Evolutionary conservation across 805 yeast species (phyloP), one percentile per base, ranked within the genome.

Genomic region (Teunomyces pallodes): DNA sequence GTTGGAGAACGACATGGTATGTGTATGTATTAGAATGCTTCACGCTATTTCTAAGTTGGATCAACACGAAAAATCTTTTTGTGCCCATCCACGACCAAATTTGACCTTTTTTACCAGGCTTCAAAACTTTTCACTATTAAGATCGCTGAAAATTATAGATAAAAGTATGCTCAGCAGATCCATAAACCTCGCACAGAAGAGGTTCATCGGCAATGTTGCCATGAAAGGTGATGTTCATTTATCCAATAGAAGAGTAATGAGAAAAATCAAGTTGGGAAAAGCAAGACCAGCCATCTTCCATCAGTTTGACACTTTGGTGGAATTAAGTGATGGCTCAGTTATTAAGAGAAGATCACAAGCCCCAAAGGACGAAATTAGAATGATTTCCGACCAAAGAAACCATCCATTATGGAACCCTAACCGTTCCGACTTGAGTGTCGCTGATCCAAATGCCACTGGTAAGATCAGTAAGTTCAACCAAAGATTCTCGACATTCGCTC

Each of bases 251-350:
- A 79, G 92, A 70, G 90, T 89, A 45, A 65, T 79, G 67, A 84
- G 81, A 64, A 85, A 82, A 64, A 86, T 87, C 57, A 67, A 73
- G 51, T 68, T 84, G 47, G 97, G 97, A 47, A 87, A 87, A 64
- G 90, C 96, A 13, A 82, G 97, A 68, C 97, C 98, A 1, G 90
- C 97, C 30, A 86, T 94, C 36, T 91, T 89, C 68, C 81, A 92
- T 70, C 89, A 89, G 66, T 94, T 94, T 65, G 90, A 92, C 54
- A 86, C 91, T 29, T 69, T 78, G 32, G 91, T 94, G n/a, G 96
- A 92, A 68, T 77, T 91, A 49, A 86, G 95, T 55, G 99, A 94
- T 65, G 99, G 99, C 1, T 87, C 97, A 28, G 96, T 96, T 1
- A 75, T 90, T 30, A 74, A 73, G 31, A 80, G 99, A 68, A 79